Conservation (phyloP, 1,139 yeast species). For the Lipomyces yarrowii region DNA sequence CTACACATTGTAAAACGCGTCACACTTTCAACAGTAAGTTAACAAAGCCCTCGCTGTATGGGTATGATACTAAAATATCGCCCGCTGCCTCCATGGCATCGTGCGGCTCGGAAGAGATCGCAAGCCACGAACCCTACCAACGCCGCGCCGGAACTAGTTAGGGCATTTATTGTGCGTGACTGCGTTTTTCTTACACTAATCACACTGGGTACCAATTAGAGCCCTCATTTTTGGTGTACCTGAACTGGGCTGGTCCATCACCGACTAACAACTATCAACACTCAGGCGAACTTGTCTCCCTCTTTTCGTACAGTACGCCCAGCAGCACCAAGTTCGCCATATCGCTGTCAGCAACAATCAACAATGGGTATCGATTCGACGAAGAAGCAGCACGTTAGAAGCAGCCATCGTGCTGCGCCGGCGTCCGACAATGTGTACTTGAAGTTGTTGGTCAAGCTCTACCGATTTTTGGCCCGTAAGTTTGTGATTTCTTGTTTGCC, state of each 20-base stretch:
- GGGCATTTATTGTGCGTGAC: constrained; percentile 6
- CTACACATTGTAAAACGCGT: no score
- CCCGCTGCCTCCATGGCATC: neutral
- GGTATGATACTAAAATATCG: no score
- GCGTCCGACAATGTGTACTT: constrained; percentile 99
- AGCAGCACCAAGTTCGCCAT: neutral
- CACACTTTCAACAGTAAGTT: no score
- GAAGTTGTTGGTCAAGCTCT: constrained; percentile 94
- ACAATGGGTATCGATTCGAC: constrained; percentile 98
- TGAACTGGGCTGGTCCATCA: neutral
- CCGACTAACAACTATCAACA: neutral
- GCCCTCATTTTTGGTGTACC: neutral
- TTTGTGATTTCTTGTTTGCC: constrained; percentile 36
- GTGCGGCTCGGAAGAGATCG: neutral
- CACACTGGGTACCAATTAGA: neutral
- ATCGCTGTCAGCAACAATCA: constrained; percentile 14
- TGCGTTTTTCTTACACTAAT: neutral
- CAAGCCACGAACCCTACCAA: neutral
- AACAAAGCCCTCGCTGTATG: no score
- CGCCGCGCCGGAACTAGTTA: neutral
- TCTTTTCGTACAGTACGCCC: neutral
- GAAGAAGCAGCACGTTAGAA: constrained; percentile 92
- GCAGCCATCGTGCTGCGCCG: constrained; percentile 98
- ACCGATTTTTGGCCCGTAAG: constrained; percentile 99
- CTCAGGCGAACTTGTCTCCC: neutral